A percentile compares a stretch with the other conserved stretches of the same genome.
These are phyloP conservation scores for Pleurozium schreberi DNA, from an alignment of 225 moss, liverwort and hornwort species.

Conservation along the genomic window DNA sequence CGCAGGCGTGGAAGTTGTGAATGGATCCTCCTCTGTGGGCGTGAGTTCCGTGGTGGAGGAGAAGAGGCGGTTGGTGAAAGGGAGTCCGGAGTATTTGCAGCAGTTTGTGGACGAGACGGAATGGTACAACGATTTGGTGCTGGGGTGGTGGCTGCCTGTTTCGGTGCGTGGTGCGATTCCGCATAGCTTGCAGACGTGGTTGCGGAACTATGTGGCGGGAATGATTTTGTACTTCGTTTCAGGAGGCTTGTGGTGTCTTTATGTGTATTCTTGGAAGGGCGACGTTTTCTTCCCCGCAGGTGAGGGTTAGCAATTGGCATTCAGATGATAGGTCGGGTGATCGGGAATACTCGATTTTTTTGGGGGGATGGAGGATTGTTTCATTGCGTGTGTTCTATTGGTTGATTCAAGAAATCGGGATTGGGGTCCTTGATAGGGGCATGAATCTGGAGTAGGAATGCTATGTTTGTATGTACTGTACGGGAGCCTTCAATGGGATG, in stretches of 20 bases:
- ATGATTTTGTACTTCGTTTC: neutral
- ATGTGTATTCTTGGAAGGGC: slow-evolving; percentile 25
- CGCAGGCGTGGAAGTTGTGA: slow-evolving; percentile 1
- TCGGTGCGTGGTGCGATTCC: slow-evolving; percentile 9
- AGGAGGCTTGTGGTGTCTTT: slow-evolving; percentile 18
- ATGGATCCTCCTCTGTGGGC: neutral
- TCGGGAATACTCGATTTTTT: neutral
- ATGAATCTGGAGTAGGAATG: neutral
- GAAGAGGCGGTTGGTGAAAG: neutral
- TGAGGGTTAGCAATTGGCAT: neutral
- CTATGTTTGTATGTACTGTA: neutral
- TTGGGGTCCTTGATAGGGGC: neutral
- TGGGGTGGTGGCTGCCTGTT: slow-evolving; percentile 15
- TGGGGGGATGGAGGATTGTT: neutral
- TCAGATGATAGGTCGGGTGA: neutral
- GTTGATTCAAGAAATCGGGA: neutral
- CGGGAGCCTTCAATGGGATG: neutral
- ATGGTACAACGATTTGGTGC: slow-evolving; percentile 20
- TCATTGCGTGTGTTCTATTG: neutral
- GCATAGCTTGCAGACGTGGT: slow-evolving; percentile 17
- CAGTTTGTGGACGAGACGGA: slow-evolving; percentile 19
- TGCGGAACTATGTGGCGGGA: slow-evolving; percentile 27
- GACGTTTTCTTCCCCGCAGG: slow-evolving; percentile 27
- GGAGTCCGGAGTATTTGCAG: slow-evolving; percentile 18
- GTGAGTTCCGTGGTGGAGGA: neutral